phyloP scores from a whole-genome alignment of 108 stramenopile genomes.

The Bacterosira constricta region DNA sequence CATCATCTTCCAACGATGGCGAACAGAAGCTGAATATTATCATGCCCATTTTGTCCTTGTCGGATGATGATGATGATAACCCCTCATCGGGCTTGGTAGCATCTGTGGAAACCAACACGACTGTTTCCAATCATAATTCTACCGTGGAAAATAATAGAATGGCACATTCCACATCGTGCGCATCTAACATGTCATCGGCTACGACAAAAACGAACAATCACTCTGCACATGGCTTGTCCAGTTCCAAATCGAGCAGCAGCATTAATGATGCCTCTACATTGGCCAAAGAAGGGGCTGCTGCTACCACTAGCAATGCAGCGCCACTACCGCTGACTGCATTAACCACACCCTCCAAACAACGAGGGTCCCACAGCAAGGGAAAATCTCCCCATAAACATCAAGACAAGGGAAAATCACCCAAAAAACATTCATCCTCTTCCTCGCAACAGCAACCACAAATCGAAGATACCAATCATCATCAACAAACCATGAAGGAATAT shows the following conservation, averaged over 20 bases:
- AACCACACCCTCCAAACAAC: background rate
- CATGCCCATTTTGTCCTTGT: constrained; percentile 5
- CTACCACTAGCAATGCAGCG: background rate
- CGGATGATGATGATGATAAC: background rate
- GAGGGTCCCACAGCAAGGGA: background rate
- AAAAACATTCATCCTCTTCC: background rate
- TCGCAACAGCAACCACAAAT: constrained; percentile 1
- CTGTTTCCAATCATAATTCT: no score
- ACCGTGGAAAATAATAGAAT: background rate
- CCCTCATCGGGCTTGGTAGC: no score
- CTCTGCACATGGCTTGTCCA: constrained; percentile 5
- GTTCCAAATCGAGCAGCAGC: background rate
- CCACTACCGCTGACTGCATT: background rate
- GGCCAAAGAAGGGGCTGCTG: no score
- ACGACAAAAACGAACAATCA: constrained; percentile 4
- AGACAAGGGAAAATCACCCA: constrained; percentile 9
- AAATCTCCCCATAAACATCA: constrained; percentile 11
- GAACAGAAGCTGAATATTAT: background rate
- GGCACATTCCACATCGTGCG: constrained; percentile 4
- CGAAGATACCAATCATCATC: constrained; percentile 18
- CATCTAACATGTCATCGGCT: constrained; percentile 22
- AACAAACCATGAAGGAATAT: constrained; percentile 42
- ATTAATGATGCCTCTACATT: background rate
- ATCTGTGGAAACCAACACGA: no score
- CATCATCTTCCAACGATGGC: background rate